Conservation (phyloP, 2,329 filamentous ascomycete genomes). For the Ilyonectria mors-panacis region DNA sequence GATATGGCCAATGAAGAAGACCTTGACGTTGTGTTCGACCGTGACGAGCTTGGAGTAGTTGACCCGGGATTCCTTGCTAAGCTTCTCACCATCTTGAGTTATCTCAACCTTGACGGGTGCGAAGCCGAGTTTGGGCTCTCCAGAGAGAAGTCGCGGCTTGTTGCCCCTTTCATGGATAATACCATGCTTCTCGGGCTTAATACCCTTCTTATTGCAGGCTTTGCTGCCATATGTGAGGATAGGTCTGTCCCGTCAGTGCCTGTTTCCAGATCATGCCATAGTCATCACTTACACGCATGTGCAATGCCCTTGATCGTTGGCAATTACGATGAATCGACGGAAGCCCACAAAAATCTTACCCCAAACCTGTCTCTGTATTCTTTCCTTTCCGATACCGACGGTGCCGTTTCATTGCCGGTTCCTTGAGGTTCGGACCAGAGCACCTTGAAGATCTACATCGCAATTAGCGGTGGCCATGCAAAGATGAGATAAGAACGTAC, state of each 20-base stretch:
- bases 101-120: conserved; percentile 62
- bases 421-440: conserved; percentile 69
- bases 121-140: conserved; percentile 66
- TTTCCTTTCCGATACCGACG: conserved; percentile 52
- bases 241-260: conserved; percentile 57
- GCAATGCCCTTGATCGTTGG: conserved; percentile 66
- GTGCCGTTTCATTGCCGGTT: conserved; percentile 48
- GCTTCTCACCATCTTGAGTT: conserved; percentile 59
- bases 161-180: conserved; percentile 61
- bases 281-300: conserved; percentile 66
- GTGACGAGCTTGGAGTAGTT: conserved; percentile 72
- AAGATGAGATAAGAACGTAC: conserved; percentile 41
- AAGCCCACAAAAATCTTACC: conserved; percentile 64
- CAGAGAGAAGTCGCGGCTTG: conserved; percentile 52
- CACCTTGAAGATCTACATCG: conserved; percentile 67
- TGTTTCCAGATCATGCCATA: background rate
- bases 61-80: conserved; percentile 66
- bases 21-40: conserved; percentile 70
- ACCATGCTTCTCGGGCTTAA: conserved; percentile 68
- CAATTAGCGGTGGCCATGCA: background rate
- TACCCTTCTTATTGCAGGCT: conserved; percentile 67
- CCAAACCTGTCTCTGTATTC: conserved; percentile 54
- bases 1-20: conserved; percentile 71
- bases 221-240: conserved; percentile 69
- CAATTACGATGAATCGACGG: conserved; percentile 69